These are phyloP conservation scores for Phalaenopsis aphrodite DNA, from an alignment of 106 monocot genomes.

Conservation along the genomic window DNA sequence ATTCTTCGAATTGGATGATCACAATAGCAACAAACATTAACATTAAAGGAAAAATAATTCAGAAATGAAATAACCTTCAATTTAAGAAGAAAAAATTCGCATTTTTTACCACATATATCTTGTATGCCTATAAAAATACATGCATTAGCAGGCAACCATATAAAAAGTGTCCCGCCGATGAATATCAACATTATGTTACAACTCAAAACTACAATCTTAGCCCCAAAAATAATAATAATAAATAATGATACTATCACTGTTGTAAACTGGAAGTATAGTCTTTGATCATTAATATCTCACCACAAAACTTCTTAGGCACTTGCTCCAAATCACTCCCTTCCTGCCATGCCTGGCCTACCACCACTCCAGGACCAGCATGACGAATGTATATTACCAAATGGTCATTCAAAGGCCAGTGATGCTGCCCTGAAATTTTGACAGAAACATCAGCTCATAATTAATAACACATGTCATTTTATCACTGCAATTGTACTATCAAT, in stretches of 20 bases:
- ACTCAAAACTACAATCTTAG: too few species aligned
- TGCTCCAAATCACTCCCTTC: slow-evolving; percentile 69
- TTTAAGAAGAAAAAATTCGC: too few species aligned
- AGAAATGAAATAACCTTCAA: too few species aligned
- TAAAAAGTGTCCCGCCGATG: too few species aligned
- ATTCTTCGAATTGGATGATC: too few species aligned
- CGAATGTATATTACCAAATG: slow-evolving; percentile 66
- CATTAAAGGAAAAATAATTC: too few species aligned
- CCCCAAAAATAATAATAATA: too few species aligned
- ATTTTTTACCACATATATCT: too few species aligned
- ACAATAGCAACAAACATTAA: too few species aligned
- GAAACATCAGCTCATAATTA: not conserved
- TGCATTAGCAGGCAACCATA: too few species aligned
- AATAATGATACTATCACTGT: not conserved
- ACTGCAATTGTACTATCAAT: not conserved
- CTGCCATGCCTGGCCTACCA: slow-evolving; percentile 80
- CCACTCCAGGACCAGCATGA: slow-evolving; percentile 61
- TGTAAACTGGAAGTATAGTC: slow-evolving; percentile 13
- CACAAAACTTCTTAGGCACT: slow-evolving; percentile 71
- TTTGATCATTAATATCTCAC: slow-evolving; percentile 78
- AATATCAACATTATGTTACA: too few species aligned
- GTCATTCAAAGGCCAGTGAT: slow-evolving; percentile 61
- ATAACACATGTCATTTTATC: not conserved
- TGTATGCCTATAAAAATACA: too few species aligned
- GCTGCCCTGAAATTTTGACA: slow-evolving; percentile 25